Base-by-base conservation (phyloP, 2,329 filamentous ascomycete species). In the Teratosphaeria zuluensis region DNA sequence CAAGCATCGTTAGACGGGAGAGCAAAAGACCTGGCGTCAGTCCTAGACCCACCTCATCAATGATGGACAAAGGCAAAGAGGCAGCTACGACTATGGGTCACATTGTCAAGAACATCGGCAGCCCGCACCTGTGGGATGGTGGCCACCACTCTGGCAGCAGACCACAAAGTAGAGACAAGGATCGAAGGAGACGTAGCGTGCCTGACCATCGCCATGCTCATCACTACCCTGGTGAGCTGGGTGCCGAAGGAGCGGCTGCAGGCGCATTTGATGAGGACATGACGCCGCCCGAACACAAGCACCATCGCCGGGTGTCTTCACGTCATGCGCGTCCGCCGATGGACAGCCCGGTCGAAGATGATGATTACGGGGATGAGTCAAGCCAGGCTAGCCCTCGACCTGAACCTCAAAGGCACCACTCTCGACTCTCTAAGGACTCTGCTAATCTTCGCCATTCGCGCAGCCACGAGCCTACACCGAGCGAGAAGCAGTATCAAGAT, bases 391-490 rank as follows among this genome's bases (percentile, higher is more conserved):
- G 51, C 14, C 52, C 53, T 52, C 63, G 55, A 32, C 60, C 31
- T 28, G 56, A 16, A 30, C 58, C 56, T 46, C 51, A 69, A 70
- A 55, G 65, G 55, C 61, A 51, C 53, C 66, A 59, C 51, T 73
- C 54, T 33, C 70, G 68, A 0, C 69, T 70, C 33, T 68, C 68
- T 6, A 68, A 72, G 21, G 60, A 66, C 4, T 68, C 70, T 57
- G 48, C 72, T 62, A 30, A 46, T 55, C 68, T 78, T 12, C 69
- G 74, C n/a, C 73, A 76, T 42, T 71, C 73, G 12, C 68, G 70
- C 52, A 75, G 74, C 51, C 74, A 78, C 55, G 76, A 78, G 24
- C 72, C 74, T 3, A 72, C 76, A 24, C 65, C 69, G 8, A 72
- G 67, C 51, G 72, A 72, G 60, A 68, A 60, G 16, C 63, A 66